Base-by-base conservation (phyloP, 2,329 filamentous ascomycete genomes). In the Dryadomyces sulphureus region DNA sequence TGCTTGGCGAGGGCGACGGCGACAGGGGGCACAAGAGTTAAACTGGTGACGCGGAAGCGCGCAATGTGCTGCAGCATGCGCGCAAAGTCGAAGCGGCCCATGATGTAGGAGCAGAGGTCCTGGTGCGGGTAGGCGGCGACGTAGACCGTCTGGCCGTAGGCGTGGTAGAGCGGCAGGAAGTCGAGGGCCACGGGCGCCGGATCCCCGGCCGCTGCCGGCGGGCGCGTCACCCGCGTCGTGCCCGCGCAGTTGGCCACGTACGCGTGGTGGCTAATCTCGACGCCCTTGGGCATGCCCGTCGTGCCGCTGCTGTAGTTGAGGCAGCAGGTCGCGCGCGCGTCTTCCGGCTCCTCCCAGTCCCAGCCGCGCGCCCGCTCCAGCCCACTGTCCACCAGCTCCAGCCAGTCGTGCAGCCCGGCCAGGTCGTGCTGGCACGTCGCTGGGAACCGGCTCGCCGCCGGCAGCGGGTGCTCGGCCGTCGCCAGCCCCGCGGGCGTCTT, bases 221-320 rank as follows among this genome's bases (percentile, higher is more conserved):
- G 3, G 58, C 54, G 11, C 14, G 7, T 22, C 20, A 76, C 60
- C 52, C 67, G 63, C n/a, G 71, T 65, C 16, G 77, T 73, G 49
- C 83, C 77, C 14, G 66, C 55, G 52, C 77, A 73, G 57, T 90
- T 90, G 50, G 84, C 72, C 38, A 88, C 73, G 55, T 86, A 84
- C 53, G 86, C 83, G 49, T 69, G 66, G 61, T 93, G 86, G n/a
- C 79, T 77, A 52, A 92, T 82, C 62, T 84, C 78, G 14, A 92
- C 86, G 11, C 87, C 87, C 59, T 93, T 93, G 9, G 86, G 84
- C 4, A 87, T 70, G 7, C 87, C 86, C 0, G 87, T 93, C 1
- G 83, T 89, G 11, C 85, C 78, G 25, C 75, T 81, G 52, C 77
- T 84, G 62, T 90, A 93, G 61, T 93, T 92, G 50, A 93, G 72